Base-by-base conservation (phyloP, 805 yeast genomes). In the Trichomonascus vanleenenianus region DNA sequence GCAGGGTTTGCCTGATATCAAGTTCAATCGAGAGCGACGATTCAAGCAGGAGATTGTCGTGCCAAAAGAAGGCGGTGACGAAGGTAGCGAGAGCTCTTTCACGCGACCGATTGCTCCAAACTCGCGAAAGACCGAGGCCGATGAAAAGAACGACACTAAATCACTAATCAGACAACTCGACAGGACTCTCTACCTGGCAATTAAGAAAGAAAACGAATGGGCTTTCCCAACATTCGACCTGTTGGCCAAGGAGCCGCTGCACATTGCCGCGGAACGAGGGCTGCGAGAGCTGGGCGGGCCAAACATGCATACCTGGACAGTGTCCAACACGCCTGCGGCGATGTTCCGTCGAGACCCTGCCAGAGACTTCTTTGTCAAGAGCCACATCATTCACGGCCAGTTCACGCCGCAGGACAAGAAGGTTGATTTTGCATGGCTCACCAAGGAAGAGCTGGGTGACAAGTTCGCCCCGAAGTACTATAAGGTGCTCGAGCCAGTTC, bases 311-410 rank as follows among this genome's bases (percentile, higher is more conserved):
- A 83, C 87, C 38, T 91, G 94, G 85, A 78, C 84, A 16, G 95
- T 93, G n/a, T 87, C 97, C 19, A 78, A 77, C 46, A 83, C 83
- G 3, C 97, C 98, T 35, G 82, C 89, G 36, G 88, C 81, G 38
- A 78, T 83, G 1, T 59, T 82, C 50, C 71, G 76, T 53, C 73
- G 68, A 50, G 42, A 54, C 11, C 20, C 43, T 9, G 22, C 27
- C 14, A 72, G 77, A 56, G 91, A 85, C 56, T 93, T 81, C 60
- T 70, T 85, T 56, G 77, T 93, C 56, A 87, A 86, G 65, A 83
- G 94, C 30, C 96, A 87, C 62, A 86, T 91, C 47, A 67, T 91
- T 55, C 84, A 95, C 10, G 98, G 97, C 39, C 68, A 70, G 50
- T 89, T 89, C 63, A 65, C 74, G 32, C 65, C 68, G 34, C 61